Conservation (phyloP, 1,284 basidiomycete species). For the Tremellales sp. region DNA sequence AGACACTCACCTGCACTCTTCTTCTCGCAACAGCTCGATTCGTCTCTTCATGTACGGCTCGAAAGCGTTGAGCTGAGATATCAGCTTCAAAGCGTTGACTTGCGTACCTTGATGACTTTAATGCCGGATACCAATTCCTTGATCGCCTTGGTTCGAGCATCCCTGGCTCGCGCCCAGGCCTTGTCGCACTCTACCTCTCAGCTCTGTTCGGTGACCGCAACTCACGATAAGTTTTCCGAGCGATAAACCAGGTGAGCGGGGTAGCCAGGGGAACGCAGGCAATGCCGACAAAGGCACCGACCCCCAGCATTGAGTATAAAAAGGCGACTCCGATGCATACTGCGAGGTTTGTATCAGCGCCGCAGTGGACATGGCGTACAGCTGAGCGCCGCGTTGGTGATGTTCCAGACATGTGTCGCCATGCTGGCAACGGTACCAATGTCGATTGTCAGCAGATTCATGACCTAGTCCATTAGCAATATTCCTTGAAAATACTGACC, state of each 20-base stretch:
- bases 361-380: conserved; percentile 21
- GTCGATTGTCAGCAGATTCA: conserved; percentile 47
- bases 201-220: not conserved
- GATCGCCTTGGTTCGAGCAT: conserved; percentile 41
- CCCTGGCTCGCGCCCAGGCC: conserved; percentile 33
- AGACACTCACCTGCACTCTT: conserved; percentile 35
- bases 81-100: not conserved
- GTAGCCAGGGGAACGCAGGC: conserved; percentile 35
- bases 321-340: conserved; percentile 37
- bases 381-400: conserved; percentile 36
- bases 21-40: conserved; percentile 30
- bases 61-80: conserved; percentile 43
- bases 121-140: conserved; percentile 44
- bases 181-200: conserved; percentile 37
- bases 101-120: conserved; percentile 46
- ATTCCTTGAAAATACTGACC: conserved; percentile 12
- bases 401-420: conserved; percentile 33
- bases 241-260: conserved; percentile 28
- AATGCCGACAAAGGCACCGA: conserved; percentile 41
- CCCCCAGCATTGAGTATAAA: conserved; percentile 43
- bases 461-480: conserved; percentile 7
- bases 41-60: conserved; percentile 35
- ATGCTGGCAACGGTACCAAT: conserved; percentile 30
- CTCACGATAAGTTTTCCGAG: conserved; percentile 40
- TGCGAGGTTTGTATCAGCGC: conserved; percentile 10